Evolutionary conservation across 1,284 basidiomycete genomes (phyloP).

Genomic region (Cerrena zonata): DNA sequence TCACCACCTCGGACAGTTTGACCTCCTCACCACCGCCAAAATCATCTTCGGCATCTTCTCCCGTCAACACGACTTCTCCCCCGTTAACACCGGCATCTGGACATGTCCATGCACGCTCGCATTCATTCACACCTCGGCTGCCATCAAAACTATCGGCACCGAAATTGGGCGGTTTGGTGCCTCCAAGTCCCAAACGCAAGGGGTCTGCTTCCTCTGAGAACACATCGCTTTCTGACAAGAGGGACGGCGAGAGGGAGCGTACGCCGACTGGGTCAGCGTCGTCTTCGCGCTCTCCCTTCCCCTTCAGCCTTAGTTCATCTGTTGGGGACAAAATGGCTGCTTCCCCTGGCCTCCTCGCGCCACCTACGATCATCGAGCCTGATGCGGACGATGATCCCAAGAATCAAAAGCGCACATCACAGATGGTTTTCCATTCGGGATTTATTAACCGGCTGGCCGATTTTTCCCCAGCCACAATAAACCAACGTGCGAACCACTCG

Average conservation of each 20-base stretch:
- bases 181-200: constrained; percentile 49
- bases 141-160: constrained; percentile 59
- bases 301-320: constrained; percentile 22
- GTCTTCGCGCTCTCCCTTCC: constrained; percentile 26
- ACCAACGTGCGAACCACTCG: constrained; percentile 28
- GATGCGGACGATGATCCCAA: constrained; percentile 18
- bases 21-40: constrained; percentile 35
- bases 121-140: constrained; percentile 65
- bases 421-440: constrained; percentile 67
- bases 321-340: constrained; percentile 18
- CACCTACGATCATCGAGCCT: constrained; percentile 47
- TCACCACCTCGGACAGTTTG: constrained; percentile 21
- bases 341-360: constrained; percentile 38
- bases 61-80: constrained; percentile 15
- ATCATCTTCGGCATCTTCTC: constrained; percentile 21
- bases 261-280: constrained; percentile 16
- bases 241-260: constrained; percentile 23
- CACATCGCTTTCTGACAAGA: constrained; percentile 22
- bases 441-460: constrained; percentile 69
- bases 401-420: constrained; percentile 55
- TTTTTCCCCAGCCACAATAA: constrained; percentile 33
- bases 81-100: constrained; percentile 22
- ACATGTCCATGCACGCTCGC: constrained; percentile 52
- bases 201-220: constrained; percentile 39
- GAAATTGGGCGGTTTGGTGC: constrained; percentile 34